These are phyloP conservation scores for Capsella bursapastoris DNA, from an alignment of 345 rosid species.

Conservation along the genomic window DNA sequence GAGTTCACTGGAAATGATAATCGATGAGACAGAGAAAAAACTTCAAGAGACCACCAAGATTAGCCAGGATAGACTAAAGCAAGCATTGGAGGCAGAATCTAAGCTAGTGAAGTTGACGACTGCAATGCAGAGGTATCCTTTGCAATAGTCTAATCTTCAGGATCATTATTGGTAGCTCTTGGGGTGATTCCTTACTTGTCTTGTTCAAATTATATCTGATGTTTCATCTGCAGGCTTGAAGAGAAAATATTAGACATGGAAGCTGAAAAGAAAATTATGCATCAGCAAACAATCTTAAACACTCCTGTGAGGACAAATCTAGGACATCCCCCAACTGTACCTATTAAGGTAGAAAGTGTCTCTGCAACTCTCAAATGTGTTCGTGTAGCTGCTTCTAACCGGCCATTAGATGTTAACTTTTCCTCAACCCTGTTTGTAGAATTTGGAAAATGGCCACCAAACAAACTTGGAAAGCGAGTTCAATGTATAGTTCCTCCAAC, in stretches of 20 bases:
- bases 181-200: conserved; percentile 1
- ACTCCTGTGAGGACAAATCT: conserved; percentile 61
- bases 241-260: conserved; percentile 85
- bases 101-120: conserved; percentile 82
- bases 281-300: conserved; percentile 64
- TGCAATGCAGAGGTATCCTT: conserved; percentile 80
- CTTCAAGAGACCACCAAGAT: conserved; percentile 82
- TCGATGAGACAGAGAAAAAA: conserved; percentile 88
- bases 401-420: conserved; percentile 13
- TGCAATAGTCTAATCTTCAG: conserved; percentile 5
- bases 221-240: conserved; percentile 72
- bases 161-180: conserved; percentile 18
- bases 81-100: conserved; percentile 89
- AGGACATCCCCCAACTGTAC: conserved; percentile 67
- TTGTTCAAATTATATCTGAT: conserved; percentile 4
- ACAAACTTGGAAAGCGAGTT: conserved; percentile 57
- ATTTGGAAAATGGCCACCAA: conserved; percentile 86
- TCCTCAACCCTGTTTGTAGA: conserved; percentile 54
- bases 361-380: conserved; percentile 25
- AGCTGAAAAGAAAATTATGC: conserved; percentile 80
- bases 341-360: conserved; percentile 52
- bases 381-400: conserved; percentile 3
- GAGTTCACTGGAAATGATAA: conserved; percentile 78
- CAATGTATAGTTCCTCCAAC: conserved; percentile 54
- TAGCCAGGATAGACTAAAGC: conserved; percentile 93